These are phyloP conservation scores for Hypoxylon sp. DNA, from an alignment of 2,329 filamentous ascomycete genomes.

Conservation along the genomic window DNA sequence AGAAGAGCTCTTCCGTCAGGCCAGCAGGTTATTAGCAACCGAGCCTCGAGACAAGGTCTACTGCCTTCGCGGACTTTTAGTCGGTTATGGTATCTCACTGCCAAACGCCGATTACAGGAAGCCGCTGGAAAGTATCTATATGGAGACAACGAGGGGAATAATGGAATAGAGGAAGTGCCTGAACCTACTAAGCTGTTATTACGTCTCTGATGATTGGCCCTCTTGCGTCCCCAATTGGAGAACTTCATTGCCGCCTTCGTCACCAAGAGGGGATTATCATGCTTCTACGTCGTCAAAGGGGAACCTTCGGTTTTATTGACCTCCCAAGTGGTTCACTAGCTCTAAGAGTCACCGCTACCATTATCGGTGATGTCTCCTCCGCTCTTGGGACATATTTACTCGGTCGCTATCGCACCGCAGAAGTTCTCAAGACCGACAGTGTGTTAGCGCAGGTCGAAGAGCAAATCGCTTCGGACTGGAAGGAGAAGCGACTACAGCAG, in stretches of 20 bases:
- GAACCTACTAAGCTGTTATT: slow-evolving; percentile 12
- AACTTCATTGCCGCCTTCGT: slow-evolving; percentile 1
- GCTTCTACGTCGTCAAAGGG: neutral
- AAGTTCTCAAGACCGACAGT: neutral
- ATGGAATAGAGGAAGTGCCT: slow-evolving; percentile 5
- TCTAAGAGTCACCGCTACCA: neutral
- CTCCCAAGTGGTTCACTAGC: neutral
- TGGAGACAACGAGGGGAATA: slow-evolving; percentile 3
- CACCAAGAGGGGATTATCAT: slow-evolving; percentile 17
- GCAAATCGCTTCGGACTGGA: slow-evolving; percentile 4
- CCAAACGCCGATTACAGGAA: slow-evolving; percentile 4
- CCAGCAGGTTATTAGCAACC: slow-evolving; percentile 1
- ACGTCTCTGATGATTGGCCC: slow-evolving; percentile 2
- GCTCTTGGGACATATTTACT: neutral
- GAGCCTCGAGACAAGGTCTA: slow-evolving; percentile 22
- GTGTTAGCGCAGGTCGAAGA: neutral
- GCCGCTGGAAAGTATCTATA: slow-evolving; percentile 4
- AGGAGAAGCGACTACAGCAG: neutral
- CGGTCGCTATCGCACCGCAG: neutral
- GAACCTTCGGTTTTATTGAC: slow-evolving; percentile 1
- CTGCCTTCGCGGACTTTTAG: slow-evolving; percentile 6
- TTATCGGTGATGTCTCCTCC: neutral
- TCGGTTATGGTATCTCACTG: slow-evolving; percentile 19
- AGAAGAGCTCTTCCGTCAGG: slow-evolving; percentile 20
- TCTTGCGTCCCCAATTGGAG: slow-evolving; percentile 14